phyloP scores from a whole-genome alignment of 805 yeast species.

The Saccharomycopsis sp. region DNA sequence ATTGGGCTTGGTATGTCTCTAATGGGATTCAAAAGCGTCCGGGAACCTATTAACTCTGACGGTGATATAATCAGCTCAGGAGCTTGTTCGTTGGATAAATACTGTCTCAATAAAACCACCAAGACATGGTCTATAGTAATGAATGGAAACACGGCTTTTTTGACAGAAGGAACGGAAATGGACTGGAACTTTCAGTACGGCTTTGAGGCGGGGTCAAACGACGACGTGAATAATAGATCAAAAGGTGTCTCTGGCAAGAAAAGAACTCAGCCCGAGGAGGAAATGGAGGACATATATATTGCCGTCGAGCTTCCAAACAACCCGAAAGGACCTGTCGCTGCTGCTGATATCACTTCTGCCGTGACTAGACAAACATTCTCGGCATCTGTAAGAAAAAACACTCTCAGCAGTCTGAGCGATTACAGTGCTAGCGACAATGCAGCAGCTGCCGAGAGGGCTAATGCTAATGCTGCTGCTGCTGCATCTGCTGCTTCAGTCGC shows the following conservation, averaged over 20 bases:
- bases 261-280: conserved; percentile 9
- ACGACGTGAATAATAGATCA: conserved; percentile 60
- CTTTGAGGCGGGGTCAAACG: conserved; percentile 86
- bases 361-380: not conserved
- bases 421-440: not conserved
- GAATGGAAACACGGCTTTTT: conserved; percentile 71
- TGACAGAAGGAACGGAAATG: conserved; percentile 82
- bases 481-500: not conserved
- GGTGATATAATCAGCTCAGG: conserved; percentile 61
- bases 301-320: conserved; percentile 22
- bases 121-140: conserved; percentile 51
- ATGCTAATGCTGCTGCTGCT: conserved; percentile 27
- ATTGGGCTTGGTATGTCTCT: conserved; percentile 81
- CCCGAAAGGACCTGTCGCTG: conserved; percentile 48
- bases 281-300: conserved; percentile 9
- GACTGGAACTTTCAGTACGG: conserved; percentile 73
- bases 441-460: conserved; percentile 31
- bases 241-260: conserved; percentile 22
- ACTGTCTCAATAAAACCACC: conserved; percentile 29
- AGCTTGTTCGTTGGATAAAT: conserved; percentile 77
- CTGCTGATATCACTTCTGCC: conserved; percentile 22
- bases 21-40: conserved; percentile 43
- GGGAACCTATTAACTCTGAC: conserved; percentile 41
- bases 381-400: not conserved
- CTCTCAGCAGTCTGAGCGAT: too few species aligned